Evolutionary conservation across 805 yeast genomes (phyloP).

Genomic region (Yamadazyma phyllophila): DNA sequence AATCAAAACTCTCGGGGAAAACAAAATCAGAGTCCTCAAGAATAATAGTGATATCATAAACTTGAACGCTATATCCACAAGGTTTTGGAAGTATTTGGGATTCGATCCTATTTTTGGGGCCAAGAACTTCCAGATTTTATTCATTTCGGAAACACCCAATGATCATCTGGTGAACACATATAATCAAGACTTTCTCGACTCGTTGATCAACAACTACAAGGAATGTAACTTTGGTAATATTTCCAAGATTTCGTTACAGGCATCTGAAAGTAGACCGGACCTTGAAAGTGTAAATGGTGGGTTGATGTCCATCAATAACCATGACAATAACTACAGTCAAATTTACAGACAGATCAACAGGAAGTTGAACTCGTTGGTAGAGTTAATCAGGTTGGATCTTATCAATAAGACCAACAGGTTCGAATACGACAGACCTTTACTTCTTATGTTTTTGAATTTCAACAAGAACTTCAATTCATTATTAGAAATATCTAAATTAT

Average conservation of each 20-base stretch:
- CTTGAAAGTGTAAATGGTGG: slow-evolving; percentile 31
- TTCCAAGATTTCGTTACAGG: slow-evolving; percentile 27
- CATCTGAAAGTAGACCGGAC: slow-evolving; percentile 25
- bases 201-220: slow-evolving; percentile 43
- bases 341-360: slow-evolving; percentile 30
- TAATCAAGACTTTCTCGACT: slow-evolving; percentile 38
- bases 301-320: slow-evolving; percentile 22
- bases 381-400: slow-evolving; percentile 36
- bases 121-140: slow-evolving; percentile 52
- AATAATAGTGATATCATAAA: slow-evolving; percentile 42
- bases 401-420: slow-evolving; percentile 40
- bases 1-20: slow-evolving; percentile 8
- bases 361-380: slow-evolving; percentile 31
- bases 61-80: slow-evolving; percentile 43
- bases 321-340: slow-evolving; percentile 21
- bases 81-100: slow-evolving; percentile 57
- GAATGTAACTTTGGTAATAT: slow-evolving; percentile 50
- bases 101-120: slow-evolving; percentile 51
- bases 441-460: slow-evolving; percentile 50
- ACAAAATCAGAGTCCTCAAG: slow-evolving; percentile 29
- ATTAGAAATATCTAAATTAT: slow-evolving; percentile 45
- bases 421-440: slow-evolving; percentile 47
- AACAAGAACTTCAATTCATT: slow-evolving; percentile 43
- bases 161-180: slow-evolving; percentile 23
- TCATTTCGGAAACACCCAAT: slow-evolving; percentile 35